These are phyloP conservation scores for Auricularia cornea DNA, from an alignment of 768 basidiomycete genomes.

Conservation along the genomic window DNA sequence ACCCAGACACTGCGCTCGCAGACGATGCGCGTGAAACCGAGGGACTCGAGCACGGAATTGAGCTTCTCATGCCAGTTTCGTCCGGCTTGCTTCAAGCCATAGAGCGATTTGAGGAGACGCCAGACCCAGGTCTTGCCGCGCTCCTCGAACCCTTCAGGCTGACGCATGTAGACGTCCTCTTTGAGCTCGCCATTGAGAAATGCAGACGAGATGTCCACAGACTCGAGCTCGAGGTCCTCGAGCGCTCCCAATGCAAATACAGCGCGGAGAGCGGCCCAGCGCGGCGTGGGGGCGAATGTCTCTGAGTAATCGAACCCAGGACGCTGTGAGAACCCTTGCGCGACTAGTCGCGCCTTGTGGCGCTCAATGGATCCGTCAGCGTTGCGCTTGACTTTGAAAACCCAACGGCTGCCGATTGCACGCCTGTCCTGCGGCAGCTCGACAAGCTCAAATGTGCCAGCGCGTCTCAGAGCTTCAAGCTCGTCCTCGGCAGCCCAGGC, in stretches of 20 bases:
- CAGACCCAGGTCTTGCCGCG: conserved; percentile 10
- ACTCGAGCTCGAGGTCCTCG: conserved; percentile 18
- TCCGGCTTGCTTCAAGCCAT: conserved; percentile 32
- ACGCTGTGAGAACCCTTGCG: conserved; percentile 18
- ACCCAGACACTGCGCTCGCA: too few relatives aligned
- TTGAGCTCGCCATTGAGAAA: conserved; percentile 27
- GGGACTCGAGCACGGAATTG: conserved; percentile 12
- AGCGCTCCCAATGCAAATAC: conserved; percentile 6
- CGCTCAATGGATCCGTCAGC: conserved; percentile 12
- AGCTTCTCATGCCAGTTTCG: conserved; percentile 27
- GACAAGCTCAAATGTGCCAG: conserved; percentile 16
- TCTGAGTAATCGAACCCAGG: conserved; percentile 19
- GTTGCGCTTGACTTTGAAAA: conserved; percentile 19
- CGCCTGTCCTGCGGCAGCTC: conserved; percentile 11
- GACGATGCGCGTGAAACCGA: conserved; percentile 23
- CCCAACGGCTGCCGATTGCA: conserved; percentile 17
- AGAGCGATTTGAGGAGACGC: conserved; percentile 21
- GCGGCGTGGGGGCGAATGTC: conserved; percentile 12
- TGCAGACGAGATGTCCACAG: conserved; percentile 33
- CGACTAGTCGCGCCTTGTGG: conserved; percentile 19
- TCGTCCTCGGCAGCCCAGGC: too few relatives aligned
- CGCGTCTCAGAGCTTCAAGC: not conserved
- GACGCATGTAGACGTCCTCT: conserved; percentile 29
- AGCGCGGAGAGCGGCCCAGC: not conserved
- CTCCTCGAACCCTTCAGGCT: conserved; percentile 22